Base-by-base conservation (phyloP, 148 eudicot species). In the Pharnaceum exiguum region DNA sequence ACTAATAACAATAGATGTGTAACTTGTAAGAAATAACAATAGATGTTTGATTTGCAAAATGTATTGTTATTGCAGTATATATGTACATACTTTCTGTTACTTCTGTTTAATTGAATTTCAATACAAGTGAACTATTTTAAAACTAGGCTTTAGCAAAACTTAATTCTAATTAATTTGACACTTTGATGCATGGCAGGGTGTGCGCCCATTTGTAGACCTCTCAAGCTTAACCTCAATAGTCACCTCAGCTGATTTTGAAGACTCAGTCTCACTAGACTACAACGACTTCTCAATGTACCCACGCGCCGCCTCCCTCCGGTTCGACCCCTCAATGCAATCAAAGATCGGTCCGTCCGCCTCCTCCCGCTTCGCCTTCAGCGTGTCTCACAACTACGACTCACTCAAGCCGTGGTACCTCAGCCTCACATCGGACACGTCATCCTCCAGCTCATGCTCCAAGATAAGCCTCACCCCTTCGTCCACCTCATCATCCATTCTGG, bases 331-430 rank as follows among this genome's bases (percentile, higher is more conserved):
- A 5, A 46, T 47, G 43, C 63, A 55, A 4, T 68, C 75, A 69
- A 83, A 85, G 69, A 66, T 85, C 26, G 96, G 95, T 11, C 59
- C 90, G 1, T 83, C 88, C 29, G 78, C 98, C 2, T 93, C 98
- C 13, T 81, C 98, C 19, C 82, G 98, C 36, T 93, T 93, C 70
- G 66, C 98, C 59, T 93, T 93, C 85, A 89, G 95, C 0, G 98
- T 93, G 25, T 77, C 95, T 3, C 98, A 83, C 76, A 74, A 77
- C 57, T 55, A 81, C 22, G 96, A 93, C 86, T 88, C 98, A 5
- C 76, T 93, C 67, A 93, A 93, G 54, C 98, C 98, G 0, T 93
- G 98, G 98, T 75, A 86, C 79, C 83, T 93, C 21, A 67, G 89
- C 38, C 61, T 88, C 1, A 71, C 86, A 0, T 30, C 42, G 11